Evolutionary conservation across 164 flowering plant species (phyloP), one percentile per base, ranked within the genome.

Genomic region (grape (Vitis vinifera)): DNA sequence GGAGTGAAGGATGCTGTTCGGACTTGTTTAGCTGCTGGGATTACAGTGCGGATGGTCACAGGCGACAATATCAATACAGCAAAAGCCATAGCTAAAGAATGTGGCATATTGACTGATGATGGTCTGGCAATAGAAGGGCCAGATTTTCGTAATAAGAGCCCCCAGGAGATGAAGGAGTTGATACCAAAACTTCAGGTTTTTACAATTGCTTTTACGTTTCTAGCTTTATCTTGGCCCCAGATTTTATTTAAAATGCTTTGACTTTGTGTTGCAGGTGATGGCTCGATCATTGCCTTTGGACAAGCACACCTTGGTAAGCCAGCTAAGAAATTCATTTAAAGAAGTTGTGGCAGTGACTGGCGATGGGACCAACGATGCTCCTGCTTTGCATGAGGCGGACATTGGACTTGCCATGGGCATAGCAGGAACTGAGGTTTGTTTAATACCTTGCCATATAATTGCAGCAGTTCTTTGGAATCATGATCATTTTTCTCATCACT

Each of bases 381-480:
- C 91, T 37, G 89, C 91, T 11, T 66, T 87, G 72, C 86, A 83
- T 50, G 88, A 86, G 79, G 85, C 91, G 23, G 89, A 86, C 74
- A 84, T 87, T 61, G 91, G 89, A 70, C 81, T 87, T 55, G 89
- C 91, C 17, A 87, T 87, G 91, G 91, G 91, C 8, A 87, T 87
- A 23, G 86, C 89, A 47, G 91, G 91, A 74, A 88, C 91, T 6
- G 91, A 88, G 87, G 91, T 87, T 73, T 62, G 70, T 58, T 58
- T 13, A 27, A 12, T 55, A 3, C 55, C 44, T 6, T 0, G 4
- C 4, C 44, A 37, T 37, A 37, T 37, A 37, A 37, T 37, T 37
- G 44, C 44, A 3, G 7, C 44, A 37, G 44, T 37, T 37, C 44
- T 37, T 3, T 37, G 44, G 4, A 23, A 23, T 23, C 27, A 23